A percentile compares a stretch with the other conserved stretches of the same genome.
Conservation (phyloP, 371 early-diverging fungal genomes). For the Thermomucor indicae-seudaticae region DNA sequence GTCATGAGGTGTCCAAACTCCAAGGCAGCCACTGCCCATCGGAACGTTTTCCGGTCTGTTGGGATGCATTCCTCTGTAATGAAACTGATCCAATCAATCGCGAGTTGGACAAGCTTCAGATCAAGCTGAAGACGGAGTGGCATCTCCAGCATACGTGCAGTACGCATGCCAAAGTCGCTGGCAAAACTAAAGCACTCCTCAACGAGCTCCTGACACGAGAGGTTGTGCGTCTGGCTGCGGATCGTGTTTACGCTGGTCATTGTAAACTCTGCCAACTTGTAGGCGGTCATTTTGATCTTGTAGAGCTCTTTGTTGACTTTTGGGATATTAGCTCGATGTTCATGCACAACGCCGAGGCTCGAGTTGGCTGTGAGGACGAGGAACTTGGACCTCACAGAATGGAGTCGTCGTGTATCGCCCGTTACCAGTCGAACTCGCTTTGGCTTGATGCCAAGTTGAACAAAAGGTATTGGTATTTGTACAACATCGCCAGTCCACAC, state of each 20-base stretch:
- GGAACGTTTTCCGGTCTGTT: constrained; percentile 77
- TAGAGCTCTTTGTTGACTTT: constrained; percentile 53
- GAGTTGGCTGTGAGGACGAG: constrained; percentile 35
- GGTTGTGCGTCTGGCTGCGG: constrained; percentile 44
- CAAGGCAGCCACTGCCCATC: constrained; percentile 85
- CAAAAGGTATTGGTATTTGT: constrained; percentile 30
- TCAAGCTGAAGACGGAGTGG: constrained; percentile 50
- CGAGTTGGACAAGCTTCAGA: constrained; percentile 60
- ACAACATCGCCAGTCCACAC: constrained; percentile 55
- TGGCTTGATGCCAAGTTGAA: constrained; percentile 54
- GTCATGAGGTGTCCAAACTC: constrained; percentile 80
- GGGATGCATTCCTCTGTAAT: constrained; percentile 74
- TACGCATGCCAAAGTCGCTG: constrained; percentile 69
- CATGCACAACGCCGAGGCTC: constrained; percentile 53
- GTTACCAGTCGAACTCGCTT: constrained; percentile 68
- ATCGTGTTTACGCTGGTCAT: constrained; percentile 52
- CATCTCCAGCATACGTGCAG: constrained; percentile 59
- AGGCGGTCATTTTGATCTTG: constrained; percentile 55
- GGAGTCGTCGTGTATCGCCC: constrained; percentile 35
- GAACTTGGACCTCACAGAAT: constrained; percentile 44
- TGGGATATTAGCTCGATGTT: constrained; percentile 56
- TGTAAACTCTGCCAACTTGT: constrained; percentile 50
- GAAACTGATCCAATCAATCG: constrained; percentile 86
- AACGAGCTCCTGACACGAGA: constrained; percentile 65
- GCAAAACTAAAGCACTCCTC: constrained; percentile 83